Evolutionary conservation across 1,139 yeast species (phyloP).

Genomic region (Blastobotrys serpentis): DNA sequence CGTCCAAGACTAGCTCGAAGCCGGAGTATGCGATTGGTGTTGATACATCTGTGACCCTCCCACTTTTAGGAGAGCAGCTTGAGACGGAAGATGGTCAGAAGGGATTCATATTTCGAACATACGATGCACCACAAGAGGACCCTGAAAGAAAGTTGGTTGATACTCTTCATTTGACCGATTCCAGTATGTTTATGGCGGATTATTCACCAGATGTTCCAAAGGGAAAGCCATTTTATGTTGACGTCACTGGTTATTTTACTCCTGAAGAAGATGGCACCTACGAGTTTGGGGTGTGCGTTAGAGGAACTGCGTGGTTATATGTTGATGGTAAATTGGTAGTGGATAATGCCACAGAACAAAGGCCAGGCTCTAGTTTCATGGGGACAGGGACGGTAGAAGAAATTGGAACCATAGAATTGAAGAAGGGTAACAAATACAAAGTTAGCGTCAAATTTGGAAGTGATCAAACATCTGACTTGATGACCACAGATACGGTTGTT

Average conservation of each 20-base stretch:
- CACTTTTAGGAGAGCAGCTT: conserved; percentile 35
- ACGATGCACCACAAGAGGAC: conserved; percentile 41
- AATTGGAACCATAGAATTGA: conserved; percentile 41
- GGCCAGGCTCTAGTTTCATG: conserved; percentile 48
- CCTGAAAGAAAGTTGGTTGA: conserved; percentile 44
- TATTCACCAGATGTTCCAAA: conserved; percentile 41
- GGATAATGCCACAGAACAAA: conserved; percentile 56
- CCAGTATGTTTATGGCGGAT: conserved; percentile 50
- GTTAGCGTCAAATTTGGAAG: conserved; percentile 54
- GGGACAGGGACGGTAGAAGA: conserved; percentile 56
- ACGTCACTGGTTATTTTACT: conserved; percentile 47
- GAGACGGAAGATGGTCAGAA: conserved; percentile 39
- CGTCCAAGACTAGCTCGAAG: conserved; percentile 33
- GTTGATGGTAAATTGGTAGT: conserved; percentile 53
- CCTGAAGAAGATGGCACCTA: conserved; percentile 52
- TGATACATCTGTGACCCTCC: conserved; percentile 38
- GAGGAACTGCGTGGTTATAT: conserved; percentile 55
- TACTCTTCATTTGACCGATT: conserved; percentile 36
- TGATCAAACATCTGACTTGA: conserved; percentile 43
- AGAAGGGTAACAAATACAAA: conserved; percentile 46
- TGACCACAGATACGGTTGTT: conserved; percentile 36
- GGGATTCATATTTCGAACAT: conserved; percentile 48
- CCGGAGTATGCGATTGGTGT: conserved; percentile 44
- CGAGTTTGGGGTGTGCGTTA: conserved; percentile 50
- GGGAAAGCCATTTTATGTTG: conserved; percentile 43